These are phyloP conservation scores for Nissolia schottii DNA, from an alignment of 306 rosid genomes.

Conservation along the genomic window DNA sequence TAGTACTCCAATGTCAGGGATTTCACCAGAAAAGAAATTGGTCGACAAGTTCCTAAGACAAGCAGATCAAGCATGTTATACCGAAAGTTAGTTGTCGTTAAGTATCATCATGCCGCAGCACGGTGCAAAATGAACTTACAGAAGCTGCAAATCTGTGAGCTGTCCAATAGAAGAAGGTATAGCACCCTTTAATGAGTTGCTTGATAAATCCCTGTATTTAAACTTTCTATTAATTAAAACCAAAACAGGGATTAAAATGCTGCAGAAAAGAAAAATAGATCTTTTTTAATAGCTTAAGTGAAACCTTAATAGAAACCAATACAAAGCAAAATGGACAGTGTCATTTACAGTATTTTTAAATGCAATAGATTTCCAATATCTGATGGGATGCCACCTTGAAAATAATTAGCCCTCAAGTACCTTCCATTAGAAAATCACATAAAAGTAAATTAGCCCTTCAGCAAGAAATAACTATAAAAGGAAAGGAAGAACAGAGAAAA, in stretches of 20 bases:
- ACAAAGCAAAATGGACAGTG: neutral
- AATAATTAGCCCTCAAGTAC: slow-evolving; percentile 67
- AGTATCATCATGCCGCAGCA: neutral
- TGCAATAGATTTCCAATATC: slow-evolving; percentile 63
- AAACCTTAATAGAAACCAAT: neutral
- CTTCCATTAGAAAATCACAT: slow-evolving; percentile 20
- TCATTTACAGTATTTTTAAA: slow-evolving; percentile 60
- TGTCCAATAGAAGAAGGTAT: slow-evolving; percentile 73
- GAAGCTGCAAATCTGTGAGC: slow-evolving; percentile 37
- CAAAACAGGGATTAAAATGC: neutral
- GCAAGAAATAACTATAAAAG: neutral
- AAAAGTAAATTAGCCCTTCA: neutral
- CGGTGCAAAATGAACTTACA: slow-evolving; percentile 39
- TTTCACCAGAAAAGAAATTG: slow-evolving; percentile 64
- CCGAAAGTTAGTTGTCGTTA: neutral
- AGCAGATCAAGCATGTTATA: neutral
- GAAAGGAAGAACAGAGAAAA: neutral
- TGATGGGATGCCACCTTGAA: slow-evolving; percentile 70
- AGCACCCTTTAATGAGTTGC: slow-evolving; percentile 63
- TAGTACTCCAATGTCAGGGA: slow-evolving; percentile 63
- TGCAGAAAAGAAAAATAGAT: neutral
- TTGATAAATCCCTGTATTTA: slow-evolving; percentile 53
- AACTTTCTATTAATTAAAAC: neutral
- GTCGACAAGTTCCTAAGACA: slow-evolving; percentile 66
- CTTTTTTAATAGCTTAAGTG: neutral